A percentile compares a stretch with the other conserved stretches of the same genome.
These are phyloP conservation scores for Mycena rebaudengoi DNA, from an alignment of 768 basidiomycete species.

Conservation along the genomic window DNA sequence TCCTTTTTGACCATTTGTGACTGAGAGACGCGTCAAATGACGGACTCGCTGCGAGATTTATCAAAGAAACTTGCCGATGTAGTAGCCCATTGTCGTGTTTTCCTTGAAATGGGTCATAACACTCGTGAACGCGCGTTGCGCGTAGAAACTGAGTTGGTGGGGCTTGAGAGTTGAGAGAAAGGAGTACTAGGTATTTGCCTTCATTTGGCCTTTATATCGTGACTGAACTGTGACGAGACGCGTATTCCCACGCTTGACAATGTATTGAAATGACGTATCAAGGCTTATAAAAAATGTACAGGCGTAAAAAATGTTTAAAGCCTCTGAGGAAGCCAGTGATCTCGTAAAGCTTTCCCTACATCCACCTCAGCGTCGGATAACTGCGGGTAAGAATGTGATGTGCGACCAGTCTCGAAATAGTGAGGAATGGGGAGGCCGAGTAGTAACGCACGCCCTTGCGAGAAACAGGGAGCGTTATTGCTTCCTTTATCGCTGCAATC, in stretches of 20 bases:
- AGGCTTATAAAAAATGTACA: neutral
- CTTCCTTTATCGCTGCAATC: conserved; percentile 17
- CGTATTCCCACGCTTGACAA: neutral
- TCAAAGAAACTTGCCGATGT: conserved; percentile 11
- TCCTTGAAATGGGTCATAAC: conserved; percentile 25
- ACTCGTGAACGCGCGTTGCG: neutral
- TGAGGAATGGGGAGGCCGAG: conserved; percentile 44
- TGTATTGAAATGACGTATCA: too few species aligned
- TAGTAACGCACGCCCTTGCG: conserved; percentile 63
- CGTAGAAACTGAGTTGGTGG: neutral
- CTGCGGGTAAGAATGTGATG: conserved; percentile 23
- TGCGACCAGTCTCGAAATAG: neutral
- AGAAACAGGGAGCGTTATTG: conserved; percentile 41
- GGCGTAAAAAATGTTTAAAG: conserved; percentile 40
- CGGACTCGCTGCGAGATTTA: neutral
- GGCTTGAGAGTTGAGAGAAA: neutral
- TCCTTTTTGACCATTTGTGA: conserved; percentile 22
- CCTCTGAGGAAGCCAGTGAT: conserved; percentile 74
- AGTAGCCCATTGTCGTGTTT: conserved; percentile 23
- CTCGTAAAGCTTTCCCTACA: conserved; percentile 62
- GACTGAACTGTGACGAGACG: conserved; percentile 3
- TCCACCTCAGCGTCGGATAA: conserved; percentile 64
- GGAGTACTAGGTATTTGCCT: conserved; percentile 1
- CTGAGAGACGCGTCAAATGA: conserved; percentile 19
- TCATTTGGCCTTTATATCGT: neutral